Percentiles rank a stretch among this genome's conserved stretches.
These are phyloP conservation scores for Spirogloea muscicola DNA, from an alignment of 139 green algal species.

Conservation along the genomic window DNA sequence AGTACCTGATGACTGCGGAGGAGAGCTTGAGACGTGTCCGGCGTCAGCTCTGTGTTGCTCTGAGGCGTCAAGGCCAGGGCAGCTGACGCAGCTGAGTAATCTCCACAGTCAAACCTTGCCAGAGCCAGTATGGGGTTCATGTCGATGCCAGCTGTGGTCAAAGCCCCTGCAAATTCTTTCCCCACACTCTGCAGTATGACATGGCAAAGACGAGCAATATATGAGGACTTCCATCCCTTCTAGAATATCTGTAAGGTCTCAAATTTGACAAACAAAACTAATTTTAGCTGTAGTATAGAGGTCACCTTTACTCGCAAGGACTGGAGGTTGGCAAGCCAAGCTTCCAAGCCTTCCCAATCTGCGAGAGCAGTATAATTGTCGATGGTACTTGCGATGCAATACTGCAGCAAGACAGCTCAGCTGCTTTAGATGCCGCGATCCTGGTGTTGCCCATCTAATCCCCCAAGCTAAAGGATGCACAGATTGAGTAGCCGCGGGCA, in stretches of 20 bases:
- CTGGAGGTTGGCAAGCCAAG: slow-evolving; percentile 20
- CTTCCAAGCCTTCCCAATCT: slow-evolving; percentile 26
- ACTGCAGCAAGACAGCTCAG: too few relatives aligned
- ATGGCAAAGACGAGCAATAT: too few relatives aligned
- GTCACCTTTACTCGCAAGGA: background rate
- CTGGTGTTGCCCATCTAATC: too few relatives aligned
- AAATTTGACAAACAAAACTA: too few relatives aligned
- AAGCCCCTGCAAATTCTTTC: background rate
- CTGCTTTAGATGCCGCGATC: too few relatives aligned
- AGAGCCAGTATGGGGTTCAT: slow-evolving; percentile 35
- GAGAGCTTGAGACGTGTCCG: slow-evolving; percentile 18
- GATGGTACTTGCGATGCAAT: slow-evolving; percentile 16
- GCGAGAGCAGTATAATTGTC: slow-evolving; percentile 29
- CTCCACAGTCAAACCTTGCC: slow-evolving; percentile 31
- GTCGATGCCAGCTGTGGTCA: background rate
- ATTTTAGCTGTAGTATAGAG: too few relatives aligned
- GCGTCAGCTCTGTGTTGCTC: slow-evolving; percentile 11
- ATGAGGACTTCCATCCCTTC: too few relatives aligned
- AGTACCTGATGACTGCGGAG: slow-evolving; percentile 26
- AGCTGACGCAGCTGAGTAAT: slow-evolving; percentile 2
- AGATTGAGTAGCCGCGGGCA: too few relatives aligned
- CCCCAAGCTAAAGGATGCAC: too few relatives aligned
- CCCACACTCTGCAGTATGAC: too few relatives aligned
- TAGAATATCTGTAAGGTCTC: too few relatives aligned
- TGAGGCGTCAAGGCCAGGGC: slow-evolving; percentile 33